Evolutionary conservation across 2,329 filamentous ascomycete genomes (phyloP), one percentile per base, ranked within the genome.

Genomic region (Apiospora phragmitis): DNA sequence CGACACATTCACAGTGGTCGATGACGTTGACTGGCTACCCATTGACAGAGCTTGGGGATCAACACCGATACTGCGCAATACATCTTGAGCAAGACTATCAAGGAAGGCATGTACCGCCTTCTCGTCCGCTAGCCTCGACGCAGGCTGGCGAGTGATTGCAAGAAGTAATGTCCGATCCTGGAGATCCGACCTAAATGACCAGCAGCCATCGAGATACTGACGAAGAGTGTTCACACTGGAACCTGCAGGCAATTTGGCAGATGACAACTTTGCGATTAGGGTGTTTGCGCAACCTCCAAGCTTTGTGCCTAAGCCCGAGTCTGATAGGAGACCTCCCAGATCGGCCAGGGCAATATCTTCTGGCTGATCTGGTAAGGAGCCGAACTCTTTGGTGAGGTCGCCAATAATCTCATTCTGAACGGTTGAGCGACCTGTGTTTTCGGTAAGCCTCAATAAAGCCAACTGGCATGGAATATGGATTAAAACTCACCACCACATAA

Each of bases 391-490:
- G 12, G 77, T 72, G 29, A 85, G 77, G 72, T 85, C 82, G 2
- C 83, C 83, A 14, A 82, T 78, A 68, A 85, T 78, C 70, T 85
- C 83, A 69, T 85, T 85, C 70, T 85, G 80, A 2, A 85, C 75
- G 1, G 83, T 84, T 1, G 83, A 85, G 68, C 80, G 79, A 5
- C 81, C 80, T 79, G 38, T 0, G 7, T 1, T 6, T 24, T 5
- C 5, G 9, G 32, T 62, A 12, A 62, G 55, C 3, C n/a, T n/a
- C n/a, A n/a, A n/a, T n/a, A n/a, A n/a, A n/a, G n/a, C n/a, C n/a
- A n/a, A n/a, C n/a, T n/a, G n/a, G n/a, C n/a, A n/a, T n/a, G n/a
- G 29, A 38, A 21, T 16, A n/a, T 2, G 4, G 24, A 21, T 26
- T 5, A 38, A 38, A 16, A 70, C 75, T 26, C 73, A 75, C 76